phyloP scores from a whole-genome alignment of 352 stramenopile species.

The Pilasporangium apinafurcum region DNA sequence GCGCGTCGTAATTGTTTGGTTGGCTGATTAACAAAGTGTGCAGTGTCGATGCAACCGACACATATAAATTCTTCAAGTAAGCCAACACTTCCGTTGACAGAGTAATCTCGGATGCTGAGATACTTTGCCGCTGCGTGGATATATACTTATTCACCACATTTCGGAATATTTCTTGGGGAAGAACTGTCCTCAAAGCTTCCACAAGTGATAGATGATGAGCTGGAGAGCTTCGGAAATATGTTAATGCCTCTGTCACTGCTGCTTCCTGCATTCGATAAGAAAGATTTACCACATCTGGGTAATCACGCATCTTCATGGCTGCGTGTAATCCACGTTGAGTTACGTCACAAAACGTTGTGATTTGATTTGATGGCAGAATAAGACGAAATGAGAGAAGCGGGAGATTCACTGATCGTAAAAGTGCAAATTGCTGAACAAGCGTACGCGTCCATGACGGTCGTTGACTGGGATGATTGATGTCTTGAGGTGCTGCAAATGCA shows the following conservation, averaged over 20 bases:
- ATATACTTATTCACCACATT: slow-evolving; percentile 3
- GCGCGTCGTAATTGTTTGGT: neutral
- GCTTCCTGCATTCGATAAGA: slow-evolving; percentile 6
- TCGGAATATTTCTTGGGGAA: slow-evolving; percentile 20
- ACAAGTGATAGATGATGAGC: slow-evolving; percentile 11
- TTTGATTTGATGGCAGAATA: neutral
- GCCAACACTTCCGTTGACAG: neutral
- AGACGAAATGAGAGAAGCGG: slow-evolving; percentile 14
- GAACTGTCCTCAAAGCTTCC: slow-evolving; percentile 15
- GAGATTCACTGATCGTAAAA: slow-evolving; percentile 20
- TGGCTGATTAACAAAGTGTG: neutral
- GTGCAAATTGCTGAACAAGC: slow-evolving; percentile 25
- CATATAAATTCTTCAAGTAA: slow-evolving; percentile 6
- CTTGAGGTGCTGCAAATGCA: too few relatives aligned
- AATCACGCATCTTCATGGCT: neutral
- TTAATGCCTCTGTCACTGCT: slow-evolving; percentile 22
- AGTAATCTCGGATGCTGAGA: neutral
- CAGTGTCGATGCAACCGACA: neutral
- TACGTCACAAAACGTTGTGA: neutral
- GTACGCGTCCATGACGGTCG: slow-evolving; percentile 8
- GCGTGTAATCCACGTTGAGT: neutral
- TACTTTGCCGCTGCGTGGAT: neutral
- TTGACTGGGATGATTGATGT: too few relatives aligned
- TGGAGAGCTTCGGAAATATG: slow-evolving; percentile 19
- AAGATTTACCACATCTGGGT: neutral